Percentiles rank a stretch among this genome's conserved stretches.
phyloP scores from a whole-genome alignment of 768 basidiomycete genomes.

The Leccinum pellstonianum region DNA sequence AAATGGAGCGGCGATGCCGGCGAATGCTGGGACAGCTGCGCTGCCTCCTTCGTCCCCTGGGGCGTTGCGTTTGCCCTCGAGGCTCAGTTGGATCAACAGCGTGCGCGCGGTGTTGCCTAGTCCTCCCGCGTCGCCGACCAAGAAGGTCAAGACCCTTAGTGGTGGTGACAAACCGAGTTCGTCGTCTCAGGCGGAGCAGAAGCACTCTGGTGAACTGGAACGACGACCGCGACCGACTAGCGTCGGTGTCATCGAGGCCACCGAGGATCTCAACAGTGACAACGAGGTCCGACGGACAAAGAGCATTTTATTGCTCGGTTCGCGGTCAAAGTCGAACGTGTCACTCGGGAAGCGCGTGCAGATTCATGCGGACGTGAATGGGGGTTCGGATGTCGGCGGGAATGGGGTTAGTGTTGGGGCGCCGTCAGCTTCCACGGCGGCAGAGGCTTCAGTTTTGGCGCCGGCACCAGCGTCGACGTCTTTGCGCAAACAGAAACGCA shows the following conservation, averaged over 20 bases:
- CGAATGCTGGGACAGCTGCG: slow-evolving; percentile 10
- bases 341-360: slow-evolving; percentile 31
- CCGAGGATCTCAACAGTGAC: slow-evolving; percentile 15
- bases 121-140: slow-evolving; percentile 31
- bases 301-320: slow-evolving; percentile 32
- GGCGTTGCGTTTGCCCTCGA: slow-evolving; percentile 32
- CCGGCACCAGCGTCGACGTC: background rate
- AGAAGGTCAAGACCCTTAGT: background rate
- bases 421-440: background rate
- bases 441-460: background rate
- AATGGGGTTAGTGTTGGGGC: background rate
- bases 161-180: background rate
- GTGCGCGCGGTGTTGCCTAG: slow-evolving; percentile 30
- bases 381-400: slow-evolving; percentile 5
- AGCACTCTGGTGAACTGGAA: slow-evolving; percentile 13
- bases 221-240: slow-evolving; percentile 23
- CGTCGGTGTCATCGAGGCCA: slow-evolving; percentile 32
- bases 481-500: slow-evolving; percentile 23
- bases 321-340: slow-evolving; percentile 23
- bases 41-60: slow-evolving; percentile 29
- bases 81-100: slow-evolving; percentile 29
- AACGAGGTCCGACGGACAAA: slow-evolving; percentile 28
- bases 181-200: slow-evolving; percentile 8
- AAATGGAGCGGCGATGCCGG: background rate
- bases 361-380: slow-evolving; percentile 30